Base-by-base conservation (phyloP, 2,329 filamentous ascomycete species). In the Xylariaceae sp. region DNA sequence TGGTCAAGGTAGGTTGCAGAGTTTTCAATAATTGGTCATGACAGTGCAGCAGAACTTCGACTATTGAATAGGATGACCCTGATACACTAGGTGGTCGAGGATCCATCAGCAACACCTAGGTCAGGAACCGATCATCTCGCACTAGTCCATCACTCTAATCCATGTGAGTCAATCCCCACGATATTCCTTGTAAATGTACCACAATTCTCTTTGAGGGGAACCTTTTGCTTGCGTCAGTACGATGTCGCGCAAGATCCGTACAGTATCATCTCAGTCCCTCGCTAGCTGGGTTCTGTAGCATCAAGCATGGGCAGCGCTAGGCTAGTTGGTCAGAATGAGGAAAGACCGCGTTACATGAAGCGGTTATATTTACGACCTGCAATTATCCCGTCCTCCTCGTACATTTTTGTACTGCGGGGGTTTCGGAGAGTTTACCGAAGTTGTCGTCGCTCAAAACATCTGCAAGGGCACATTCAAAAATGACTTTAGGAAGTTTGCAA, bases 401-500 rank as follows among this genome's bases (percentile, higher is more conserved):
- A 36, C 21, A 29, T 19, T 22, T 26, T 30, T 36, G n/a, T 41
- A 10, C 19, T 47, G 26, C 43, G 29, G 37, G 21, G 41, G 44
- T 13, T 44, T 30, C 47, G 46, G 52, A 46, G 39, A 40, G 30
- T n/a, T 21, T 48, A 47, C 53, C 49, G 52, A 55, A 37, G 52
- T 55, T 46, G 36, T 34, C 10, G 22, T 26, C n/a, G 49, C 45
- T 22, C 42, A 41, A 26, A 34, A 16, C 37, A 16, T 16, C 19
- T 49, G 6, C 30, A 45, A 42, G 16, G 39, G 7, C 46, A 34
- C 29, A 21, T 32, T 19, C 41, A 16, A 26, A n/a, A 29, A 15
- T 19, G 7, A 46, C 41, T 46, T 42, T n/a, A 41, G n/a, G 16
- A 29, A 40, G 37, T 16, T 19, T 44, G 12, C 18, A 43, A 8